Percentiles rank a stretch among this genome's conserved stretches.
Conservation (phyloP, 257 asterid genomes). For the Plantago major region DNA sequence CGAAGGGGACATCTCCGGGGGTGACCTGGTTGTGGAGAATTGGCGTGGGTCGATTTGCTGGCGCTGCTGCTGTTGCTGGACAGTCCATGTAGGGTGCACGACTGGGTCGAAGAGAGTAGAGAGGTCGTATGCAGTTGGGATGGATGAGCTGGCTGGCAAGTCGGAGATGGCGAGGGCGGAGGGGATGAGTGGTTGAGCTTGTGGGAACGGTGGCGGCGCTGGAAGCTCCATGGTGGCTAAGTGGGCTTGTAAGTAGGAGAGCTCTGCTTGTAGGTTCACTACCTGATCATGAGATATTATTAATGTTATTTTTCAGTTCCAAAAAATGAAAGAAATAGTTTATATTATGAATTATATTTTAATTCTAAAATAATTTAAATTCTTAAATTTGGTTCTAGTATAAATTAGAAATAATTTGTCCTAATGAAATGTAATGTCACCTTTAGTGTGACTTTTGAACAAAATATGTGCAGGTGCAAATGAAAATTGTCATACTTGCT, state of each 20-base stretch:
- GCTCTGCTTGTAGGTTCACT: conserved; percentile 73
- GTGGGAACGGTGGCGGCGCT: conserved; percentile 46
- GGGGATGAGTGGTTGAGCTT: conserved; percentile 27
- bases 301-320: too few relatives aligned
- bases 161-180: conserved; percentile 48
- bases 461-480: too few relatives aligned
- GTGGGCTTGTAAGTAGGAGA: conserved; percentile 71
- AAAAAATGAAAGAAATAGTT: too few relatives aligned
- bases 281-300: conserved; percentile 39
- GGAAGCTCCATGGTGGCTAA: conserved; percentile 78
- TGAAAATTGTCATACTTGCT: too few relatives aligned
- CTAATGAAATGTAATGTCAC: too few relatives aligned
- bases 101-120: conserved; percentile 59
- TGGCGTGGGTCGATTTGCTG: conserved; percentile 42
- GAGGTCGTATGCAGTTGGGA: conserved; percentile 56
- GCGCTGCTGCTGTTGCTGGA: conserved; percentile 31
- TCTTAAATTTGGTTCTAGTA: too few relatives aligned
- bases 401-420: too few relatives aligned
- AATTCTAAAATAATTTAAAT: too few relatives aligned
- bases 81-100: conserved; percentile 49
- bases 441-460: too few relatives aligned
- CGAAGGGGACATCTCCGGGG: conserved; percentile 14
- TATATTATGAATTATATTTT: too few relatives aligned
- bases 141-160: conserved; percentile 34
- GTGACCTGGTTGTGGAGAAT: conserved; percentile 18